These are phyloP conservation scores for Afroboletus lepidellus DNA, from an alignment of 1,284 basidiomycete genomes.

Conservation along the genomic window DNA sequence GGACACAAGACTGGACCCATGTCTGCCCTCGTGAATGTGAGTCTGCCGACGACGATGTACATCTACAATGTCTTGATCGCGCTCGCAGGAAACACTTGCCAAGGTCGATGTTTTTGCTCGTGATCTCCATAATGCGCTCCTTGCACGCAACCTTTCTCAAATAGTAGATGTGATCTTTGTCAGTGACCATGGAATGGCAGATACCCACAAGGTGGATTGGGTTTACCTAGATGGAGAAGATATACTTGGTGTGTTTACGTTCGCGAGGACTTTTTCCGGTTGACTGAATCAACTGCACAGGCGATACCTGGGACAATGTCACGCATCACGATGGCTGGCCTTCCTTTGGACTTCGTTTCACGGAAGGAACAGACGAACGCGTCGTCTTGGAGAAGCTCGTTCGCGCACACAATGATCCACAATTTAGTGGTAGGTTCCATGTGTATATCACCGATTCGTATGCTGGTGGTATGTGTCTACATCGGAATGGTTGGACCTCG, in stretches of 20 bases:
- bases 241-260: constrained; percentile 49
- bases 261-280: not conserved
- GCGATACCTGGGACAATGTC: constrained; percentile 29
- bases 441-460: constrained; percentile 72
- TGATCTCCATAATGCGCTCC: constrained; percentile 60
- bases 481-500: not conserved
- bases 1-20: constrained; percentile 80
- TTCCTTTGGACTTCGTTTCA: constrained; percentile 79
- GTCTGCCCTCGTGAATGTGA: constrained; percentile 68
- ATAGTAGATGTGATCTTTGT: constrained; percentile 90
- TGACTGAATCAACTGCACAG: constrained; percentile 5
- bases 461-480: constrained; percentile 22
- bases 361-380: constrained; percentile 51
- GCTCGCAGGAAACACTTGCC: constrained; percentile 56
- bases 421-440: constrained; percentile 54
- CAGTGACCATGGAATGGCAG: constrained; percentile 92
- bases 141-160: constrained; percentile 71
- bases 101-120: constrained; percentile 77
- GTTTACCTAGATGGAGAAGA: constrained; percentile 75
- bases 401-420: constrained; percentile 39
- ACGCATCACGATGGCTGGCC: constrained; percentile 65
- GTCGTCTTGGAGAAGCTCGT: constrained; percentile 56
- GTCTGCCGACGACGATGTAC: constrained; percentile 17
- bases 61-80: not conserved
- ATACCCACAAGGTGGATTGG: constrained; percentile 72